Percentiles rank a stretch among this genome's conserved stretches.
Conservation (phyloP, 257 asterid species). For the Gardenia jasminoides region DNA sequence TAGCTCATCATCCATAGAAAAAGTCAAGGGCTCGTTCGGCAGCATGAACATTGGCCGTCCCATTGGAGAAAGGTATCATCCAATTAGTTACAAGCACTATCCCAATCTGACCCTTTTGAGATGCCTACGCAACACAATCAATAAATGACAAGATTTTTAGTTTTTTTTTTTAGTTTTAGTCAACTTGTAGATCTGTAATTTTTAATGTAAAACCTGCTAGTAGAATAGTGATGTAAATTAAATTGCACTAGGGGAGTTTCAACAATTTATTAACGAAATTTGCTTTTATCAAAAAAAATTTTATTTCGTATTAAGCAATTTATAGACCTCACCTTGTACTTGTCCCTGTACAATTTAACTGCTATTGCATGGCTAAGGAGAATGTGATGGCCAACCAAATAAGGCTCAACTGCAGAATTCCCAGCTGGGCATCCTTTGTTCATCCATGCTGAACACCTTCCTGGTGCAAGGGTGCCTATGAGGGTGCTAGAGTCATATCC, state of each 20-base stretch:
- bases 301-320: not conserved
- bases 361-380: slow-evolving; percentile 45
- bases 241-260: too few species aligned
- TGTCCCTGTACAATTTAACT: slow-evolving; percentile 32
- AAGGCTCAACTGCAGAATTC: slow-evolving; percentile 52
- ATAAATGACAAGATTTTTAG: not conserved
- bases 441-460: slow-evolving; percentile 46
- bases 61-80: slow-evolving; percentile 35
- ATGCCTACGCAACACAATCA: slow-evolving; percentile 21
- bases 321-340: slow-evolving; percentile 36
- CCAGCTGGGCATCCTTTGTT: slow-evolving; percentile 34
- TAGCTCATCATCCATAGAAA: slow-evolving; percentile 54
- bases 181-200: too few species aligned
- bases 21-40: slow-evolving; percentile 58
- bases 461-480: slow-evolving; percentile 43
- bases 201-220: too few species aligned
- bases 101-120: slow-evolving; percentile 62
- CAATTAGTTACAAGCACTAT: slow-evolving; percentile 37
- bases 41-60: slow-evolving; percentile 35
- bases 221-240: too few species aligned
- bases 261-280: too few species aligned
- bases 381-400: slow-evolving; percentile 44
- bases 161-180: too few species aligned
- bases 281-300: too few species aligned
- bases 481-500: slow-evolving; percentile 49